Base-by-base conservation (phyloP, 2,329 filamentous ascomycete genomes). In the Escovopsis sp. region DNA sequence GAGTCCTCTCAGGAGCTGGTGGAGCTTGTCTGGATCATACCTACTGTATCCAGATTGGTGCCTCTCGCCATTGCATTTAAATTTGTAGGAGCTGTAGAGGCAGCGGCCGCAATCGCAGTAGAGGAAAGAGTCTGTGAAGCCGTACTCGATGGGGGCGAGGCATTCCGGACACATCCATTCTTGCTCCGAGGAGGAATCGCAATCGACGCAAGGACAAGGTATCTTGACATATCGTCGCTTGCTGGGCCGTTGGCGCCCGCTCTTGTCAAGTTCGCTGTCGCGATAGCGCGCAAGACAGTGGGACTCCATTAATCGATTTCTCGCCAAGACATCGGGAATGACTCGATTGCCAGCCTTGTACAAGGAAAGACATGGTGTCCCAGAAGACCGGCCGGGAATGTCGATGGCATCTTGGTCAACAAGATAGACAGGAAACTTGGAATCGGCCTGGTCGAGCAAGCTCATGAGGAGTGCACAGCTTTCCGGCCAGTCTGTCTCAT, bases 31-130 rank as follows among this genome's bases (percentile, higher is more conserved):
- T 6, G 11, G 6, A 1, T 44, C 5, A 39, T 44, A 10, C 26
- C 36, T 34, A 12, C 38, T 37, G 38, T 46, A 64, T 2, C 6
- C 39, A 2, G 40, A 32, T 1, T 51, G 53, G 38, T 63, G 60
- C 7, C 41, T 38, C 0, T 40, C 18, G 12, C 46, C 43, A 12
- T 51, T 58, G 43, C 60, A 66, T 23, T 51, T 55, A 43, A 63
- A 64, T 3, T 45, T 43, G 43, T 50, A 63, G 1, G 47, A n/a
- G 4, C 43, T 26, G 36, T 50, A 60, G 6, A 35, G 23, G 6
- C 45, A 51, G 5, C 56, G 50, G 0, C 62, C 62, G 40, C 63
- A 66, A 12, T 59, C 55, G 37, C 63, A 66, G 46, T 64, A 64
- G 10, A 65, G 37, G 26, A 50, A 55, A 2, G 52, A 30, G 11